A percentile compares a stretch with the other conserved stretches of the same genome.
Conservation (phyloP, 1,139 yeast species). For the Hansenula lynferdii region DNA sequence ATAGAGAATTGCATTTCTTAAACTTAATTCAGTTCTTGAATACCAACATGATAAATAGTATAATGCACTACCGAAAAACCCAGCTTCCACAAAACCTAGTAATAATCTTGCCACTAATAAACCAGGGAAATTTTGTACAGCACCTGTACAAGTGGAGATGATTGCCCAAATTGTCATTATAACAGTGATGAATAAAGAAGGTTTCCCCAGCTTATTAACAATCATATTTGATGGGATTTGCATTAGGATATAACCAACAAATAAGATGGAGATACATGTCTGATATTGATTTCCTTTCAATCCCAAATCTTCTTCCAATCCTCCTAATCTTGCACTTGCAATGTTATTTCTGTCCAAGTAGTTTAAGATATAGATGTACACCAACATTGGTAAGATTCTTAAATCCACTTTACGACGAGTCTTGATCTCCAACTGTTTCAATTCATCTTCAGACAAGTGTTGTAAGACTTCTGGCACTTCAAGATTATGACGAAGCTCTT, state of each 20-base stretch:
- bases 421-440: slow-evolving; percentile 16
- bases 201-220: slow-evolving; percentile 40
- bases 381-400: slow-evolving; percentile 51
- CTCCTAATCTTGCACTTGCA: slow-evolving; percentile 56
- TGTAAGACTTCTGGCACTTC: background rate
- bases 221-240: slow-evolving; percentile 50
- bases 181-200: slow-evolving; percentile 42
- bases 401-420: slow-evolving; percentile 43
- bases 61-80: slow-evolving; percentile 47
- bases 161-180: slow-evolving; percentile 54
- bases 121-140: slow-evolving; percentile 34
- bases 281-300: slow-evolving; percentile 46
- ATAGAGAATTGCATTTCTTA: slow-evolving; percentile 54
- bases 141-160: slow-evolving; percentile 40
- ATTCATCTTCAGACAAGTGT: background rate
- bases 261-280: slow-evolving; percentile 48
- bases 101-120: slow-evolving; percentile 34
- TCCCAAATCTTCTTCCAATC: slow-evolving; percentile 46
- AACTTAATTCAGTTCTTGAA: slow-evolving; percentile 41
- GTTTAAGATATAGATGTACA: slow-evolving; percentile 49
- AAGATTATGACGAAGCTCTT: slow-evolving; percentile 1
- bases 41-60: slow-evolving; percentile 49
- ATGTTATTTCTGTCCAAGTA: slow-evolving; percentile 55
- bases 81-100: slow-evolving; percentile 45
- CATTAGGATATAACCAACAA: slow-evolving; percentile 54